phyloP scores from a whole-genome alignment of 331 rosid species.

The Spiraea crenata region DNA sequence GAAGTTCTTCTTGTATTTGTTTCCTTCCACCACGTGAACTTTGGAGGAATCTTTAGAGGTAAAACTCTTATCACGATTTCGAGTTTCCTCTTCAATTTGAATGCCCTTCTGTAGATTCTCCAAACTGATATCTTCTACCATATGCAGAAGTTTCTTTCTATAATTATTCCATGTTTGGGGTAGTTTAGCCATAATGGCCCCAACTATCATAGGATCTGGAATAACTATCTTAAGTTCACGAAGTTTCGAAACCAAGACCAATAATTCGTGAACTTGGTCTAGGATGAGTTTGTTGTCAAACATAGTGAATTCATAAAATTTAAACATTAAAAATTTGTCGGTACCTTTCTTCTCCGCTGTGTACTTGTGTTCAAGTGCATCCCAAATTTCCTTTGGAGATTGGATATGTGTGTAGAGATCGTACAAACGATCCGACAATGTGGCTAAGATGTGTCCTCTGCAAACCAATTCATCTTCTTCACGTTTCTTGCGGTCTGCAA shows the following conservation, averaged over 20 bases:
- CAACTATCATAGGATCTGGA: neutral
- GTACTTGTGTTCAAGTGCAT: neutral
- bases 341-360: neutral
- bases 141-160: constrained; percentile 3
- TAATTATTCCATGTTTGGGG: neutral
- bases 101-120: neutral
- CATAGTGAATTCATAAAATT: constrained; percentile 7
- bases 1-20: no score
- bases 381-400: constrained; percentile 2
- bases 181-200: constrained; percentile 3
- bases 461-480: constrained; percentile 6
- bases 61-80: neutral
- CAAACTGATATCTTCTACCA: neutral
- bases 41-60: no score
- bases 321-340: neutral
- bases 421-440: neutral
- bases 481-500: neutral
- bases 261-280: neutral
- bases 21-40: no score
- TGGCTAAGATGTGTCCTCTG: neutral
- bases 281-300: neutral
- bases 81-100: neutral
- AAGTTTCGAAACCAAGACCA: constrained; percentile 5
- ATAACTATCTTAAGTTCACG: neutral
- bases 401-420: neutral